These are phyloP conservation scores for Craterostigma plantagineum DNA, from an alignment of 257 asterid species.

Conservation along the genomic window DNA sequence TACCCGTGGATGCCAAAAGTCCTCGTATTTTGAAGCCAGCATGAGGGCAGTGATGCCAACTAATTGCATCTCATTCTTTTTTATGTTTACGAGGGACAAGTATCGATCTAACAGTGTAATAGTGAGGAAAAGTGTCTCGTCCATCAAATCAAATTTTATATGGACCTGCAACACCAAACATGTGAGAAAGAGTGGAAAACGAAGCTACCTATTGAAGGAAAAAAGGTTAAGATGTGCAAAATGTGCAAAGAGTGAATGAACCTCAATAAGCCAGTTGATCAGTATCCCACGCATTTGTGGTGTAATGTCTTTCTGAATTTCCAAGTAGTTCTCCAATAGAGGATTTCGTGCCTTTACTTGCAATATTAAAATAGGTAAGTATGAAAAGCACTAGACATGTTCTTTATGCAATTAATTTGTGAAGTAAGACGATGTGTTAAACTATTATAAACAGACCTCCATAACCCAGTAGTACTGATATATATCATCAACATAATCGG, in stretches of 20 bases:
- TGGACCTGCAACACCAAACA: constrained; percentile 46
- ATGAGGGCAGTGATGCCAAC: constrained; percentile 90
- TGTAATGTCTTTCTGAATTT: constrained; percentile 37
- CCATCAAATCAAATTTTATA: constrained; percentile 65
- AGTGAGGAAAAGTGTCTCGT: constrained; percentile 82
- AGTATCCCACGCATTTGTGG: constrained; percentile 86
- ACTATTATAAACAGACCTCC: constrained; percentile 41
- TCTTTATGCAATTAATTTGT: neutral
- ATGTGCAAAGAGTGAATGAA: constrained; percentile 14
- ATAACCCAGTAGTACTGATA: constrained; percentile 84
- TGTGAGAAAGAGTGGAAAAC: constrained; percentile 7
- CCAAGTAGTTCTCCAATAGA: constrained; percentile 41
- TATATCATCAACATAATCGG: constrained; percentile 81
- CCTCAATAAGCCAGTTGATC: constrained; percentile 96
- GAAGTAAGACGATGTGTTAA: constrained; percentile 4
- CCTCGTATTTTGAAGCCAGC: constrained; percentile 93
- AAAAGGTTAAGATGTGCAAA: constrained; percentile 1
- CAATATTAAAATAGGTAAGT: neutral
- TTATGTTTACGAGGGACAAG: constrained; percentile 43
- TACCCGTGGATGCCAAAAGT: constrained; percentile 97
- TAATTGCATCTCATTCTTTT: constrained; percentile 69
- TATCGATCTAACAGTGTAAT: constrained; percentile 61
- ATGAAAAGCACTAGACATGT: neutral
- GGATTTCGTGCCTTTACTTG: constrained; percentile 41
- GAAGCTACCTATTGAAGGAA: constrained; percentile 7